A percentile compares a stretch with the other conserved stretches of the same genome.
Conservation (phyloP, 306 rosid species). For the Vigna unguiculata region DNA sequence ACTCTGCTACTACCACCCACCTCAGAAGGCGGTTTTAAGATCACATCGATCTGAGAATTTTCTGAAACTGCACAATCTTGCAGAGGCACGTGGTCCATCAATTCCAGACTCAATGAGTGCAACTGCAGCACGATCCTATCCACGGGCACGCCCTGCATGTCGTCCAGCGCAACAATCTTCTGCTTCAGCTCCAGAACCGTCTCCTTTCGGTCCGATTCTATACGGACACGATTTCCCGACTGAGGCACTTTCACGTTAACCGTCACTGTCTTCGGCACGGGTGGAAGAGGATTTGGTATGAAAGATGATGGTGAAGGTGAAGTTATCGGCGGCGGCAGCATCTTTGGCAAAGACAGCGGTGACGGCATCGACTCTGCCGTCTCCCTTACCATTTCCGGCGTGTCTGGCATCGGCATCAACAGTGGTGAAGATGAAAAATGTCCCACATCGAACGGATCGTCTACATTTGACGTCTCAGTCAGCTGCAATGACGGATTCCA, state of each 20-base stretch:
- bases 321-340: too few species aligned
- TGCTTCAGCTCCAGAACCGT: background rate
- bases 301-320: too few species aligned
- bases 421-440: too few species aligned
- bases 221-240: background rate
- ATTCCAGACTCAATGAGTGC: background rate
- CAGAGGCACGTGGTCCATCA: background rate
- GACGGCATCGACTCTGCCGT: too few species aligned
- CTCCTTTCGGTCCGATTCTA: background rate
- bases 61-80: background rate
- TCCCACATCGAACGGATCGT: too few species aligned
- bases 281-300: too few species aligned
- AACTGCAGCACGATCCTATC: background rate
- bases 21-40: background rate
- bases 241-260: background rate
- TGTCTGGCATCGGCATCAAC: too few species aligned
- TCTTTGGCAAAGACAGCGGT: too few species aligned
- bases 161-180: background rate
- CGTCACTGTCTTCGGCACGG: background rate
- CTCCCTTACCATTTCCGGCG: too few species aligned
- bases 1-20: too few species aligned
- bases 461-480: background rate
- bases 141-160: background rate
- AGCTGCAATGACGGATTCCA: background rate
- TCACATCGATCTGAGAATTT: background rate